These are phyloP conservation scores for Passiflora organensis DNA, from an alignment of 345 rosid species.

Conservation along the genomic window DNA sequence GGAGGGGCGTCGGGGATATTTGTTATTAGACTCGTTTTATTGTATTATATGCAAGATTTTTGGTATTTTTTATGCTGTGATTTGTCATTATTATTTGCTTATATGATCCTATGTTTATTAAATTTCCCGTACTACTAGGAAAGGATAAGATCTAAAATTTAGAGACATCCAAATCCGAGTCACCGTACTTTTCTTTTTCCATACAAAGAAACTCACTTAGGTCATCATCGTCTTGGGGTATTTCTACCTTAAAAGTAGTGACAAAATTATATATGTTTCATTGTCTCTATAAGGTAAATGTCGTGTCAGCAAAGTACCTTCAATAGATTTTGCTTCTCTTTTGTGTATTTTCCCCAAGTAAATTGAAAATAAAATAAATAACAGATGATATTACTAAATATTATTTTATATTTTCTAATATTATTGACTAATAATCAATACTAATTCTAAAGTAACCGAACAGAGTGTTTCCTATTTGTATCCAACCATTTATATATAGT, in stretches of 20 bases:
- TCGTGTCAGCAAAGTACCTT: too few relatives aligned
- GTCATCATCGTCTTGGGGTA: conserved; percentile 26
- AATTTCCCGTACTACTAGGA: conserved; percentile 24
- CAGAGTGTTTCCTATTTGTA: too few relatives aligned
- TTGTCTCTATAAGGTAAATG: conserved; percentile 2
- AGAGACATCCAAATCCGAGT: conserved; percentile 34
- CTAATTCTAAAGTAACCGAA: too few relatives aligned
- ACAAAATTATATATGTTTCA: conserved; percentile 23
- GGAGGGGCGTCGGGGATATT: background rate
- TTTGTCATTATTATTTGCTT: conserved; percentile 20
- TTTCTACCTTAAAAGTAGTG: conserved; percentile 36
- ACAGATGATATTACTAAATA: too few relatives aligned
- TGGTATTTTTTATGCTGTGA: conserved; percentile 16
- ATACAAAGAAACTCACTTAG: conserved; percentile 13
- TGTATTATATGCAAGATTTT: background rate
- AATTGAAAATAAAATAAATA: too few relatives aligned
- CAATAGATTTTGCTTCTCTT: background rate
- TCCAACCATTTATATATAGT: too few relatives aligned
- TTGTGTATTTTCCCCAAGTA: too few relatives aligned
- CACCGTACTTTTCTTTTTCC: conserved; percentile 16
- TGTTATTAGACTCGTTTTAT: too few relatives aligned
- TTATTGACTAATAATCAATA: too few relatives aligned
- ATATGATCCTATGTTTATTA: conserved; percentile 18
- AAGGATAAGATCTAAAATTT: conserved; percentile 44
- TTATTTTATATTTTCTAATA: too few relatives aligned